phyloP scores from a whole-genome alignment of 768 basidiomycete species.

The Amanita inopinata region DNA sequence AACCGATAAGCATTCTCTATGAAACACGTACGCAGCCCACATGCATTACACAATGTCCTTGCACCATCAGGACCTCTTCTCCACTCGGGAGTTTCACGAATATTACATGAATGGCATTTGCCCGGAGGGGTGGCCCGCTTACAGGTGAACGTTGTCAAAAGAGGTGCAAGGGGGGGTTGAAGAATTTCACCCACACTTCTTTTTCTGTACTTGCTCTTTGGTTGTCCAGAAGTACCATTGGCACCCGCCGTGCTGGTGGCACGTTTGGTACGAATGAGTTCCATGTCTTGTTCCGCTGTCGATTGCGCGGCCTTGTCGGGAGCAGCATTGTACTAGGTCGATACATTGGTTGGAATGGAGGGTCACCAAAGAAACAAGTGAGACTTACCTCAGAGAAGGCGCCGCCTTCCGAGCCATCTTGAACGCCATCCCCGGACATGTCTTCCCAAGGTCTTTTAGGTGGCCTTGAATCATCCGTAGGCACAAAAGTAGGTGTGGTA shows the following conservation, averaged over 20 bases:
- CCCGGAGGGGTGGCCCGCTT: constrained; percentile 81
- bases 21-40: constrained; percentile 63
- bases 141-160: constrained; percentile 10
- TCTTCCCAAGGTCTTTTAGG: constrained; percentile 82
- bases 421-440: constrained; percentile 37
- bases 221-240: constrained; percentile 37
- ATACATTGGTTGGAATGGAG: background rate
- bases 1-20: constrained; percentile 4
- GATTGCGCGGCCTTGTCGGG: constrained; percentile 35
- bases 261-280: constrained; percentile 71
- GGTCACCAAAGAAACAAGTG: too few species aligned
- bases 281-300: constrained; percentile 79
- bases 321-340: constrained; percentile 9
- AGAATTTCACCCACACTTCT: constrained; percentile 55
- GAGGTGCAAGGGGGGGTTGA: constrained; percentile 9
- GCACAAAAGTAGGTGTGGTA: constrained; percentile 18
- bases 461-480: constrained; percentile 44
- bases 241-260: constrained; percentile 59
- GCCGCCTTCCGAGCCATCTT: constrained; percentile 15
- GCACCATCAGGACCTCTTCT: constrained; percentile 78
- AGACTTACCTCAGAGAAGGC: constrained; percentile 25
- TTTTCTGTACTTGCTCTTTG: constrained; percentile 78
- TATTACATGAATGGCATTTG: constrained; percentile 83
- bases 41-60: constrained; percentile 77
- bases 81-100: constrained; percentile 86